Conservation (phyloP, 2,329 filamentous ascomycete genomes). For the Ceratocystis alfenasii region DNA sequence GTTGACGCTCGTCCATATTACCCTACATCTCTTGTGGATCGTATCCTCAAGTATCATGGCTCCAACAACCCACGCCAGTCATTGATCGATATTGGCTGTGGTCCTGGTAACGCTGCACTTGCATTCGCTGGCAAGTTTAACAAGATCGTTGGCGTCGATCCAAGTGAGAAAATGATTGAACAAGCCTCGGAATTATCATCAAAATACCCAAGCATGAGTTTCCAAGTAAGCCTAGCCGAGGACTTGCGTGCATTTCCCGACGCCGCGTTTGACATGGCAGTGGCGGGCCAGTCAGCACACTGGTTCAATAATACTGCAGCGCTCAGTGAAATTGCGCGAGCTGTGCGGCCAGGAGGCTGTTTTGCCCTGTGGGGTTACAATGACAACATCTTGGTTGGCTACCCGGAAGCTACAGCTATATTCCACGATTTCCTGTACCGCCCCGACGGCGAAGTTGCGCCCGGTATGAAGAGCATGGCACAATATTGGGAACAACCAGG, state of each 20-base stretch:
- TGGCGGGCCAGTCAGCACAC: slow-evolving; percentile 48
- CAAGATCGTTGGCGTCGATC: slow-evolving; percentile 43
- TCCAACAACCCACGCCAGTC: slow-evolving; percentile 21
- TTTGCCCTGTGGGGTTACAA: slow-evolving; percentile 57
- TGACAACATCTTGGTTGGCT: slow-evolving; percentile 47
- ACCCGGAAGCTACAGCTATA: slow-evolving; percentile 40
- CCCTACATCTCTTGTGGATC: slow-evolving; percentile 42
- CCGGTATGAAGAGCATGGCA: slow-evolving; percentile 40
- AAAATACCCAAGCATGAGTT: slow-evolving; percentile 29
- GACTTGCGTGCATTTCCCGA: slow-evolving; percentile 40
- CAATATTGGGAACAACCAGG: slow-evolving; percentile 52
- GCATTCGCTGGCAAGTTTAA: slow-evolving; percentile 42
- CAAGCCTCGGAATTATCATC: slow-evolving; percentile 33
- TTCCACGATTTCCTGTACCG: slow-evolving; percentile 44
- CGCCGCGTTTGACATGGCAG: slow-evolving; percentile 40
- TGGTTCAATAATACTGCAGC: slow-evolving; percentile 50
- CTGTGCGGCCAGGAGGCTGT: slow-evolving; percentile 43
- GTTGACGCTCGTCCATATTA: slow-evolving; percentile 50
- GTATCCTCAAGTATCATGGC: slow-evolving; percentile 43
- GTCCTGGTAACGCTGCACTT: slow-evolving; percentile 47
- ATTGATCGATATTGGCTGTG: slow-evolving; percentile 50
- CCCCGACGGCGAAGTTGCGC: slow-evolving; percentile 32
- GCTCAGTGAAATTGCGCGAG: slow-evolving; percentile 44
- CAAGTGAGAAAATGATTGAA: slow-evolving; percentile 44
- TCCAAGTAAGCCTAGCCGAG: slow-evolving; percentile 42